Conservation (phyloP, 2,329 filamentous ascomycete genomes). For the Arthrobotrys sinensis region DNA sequence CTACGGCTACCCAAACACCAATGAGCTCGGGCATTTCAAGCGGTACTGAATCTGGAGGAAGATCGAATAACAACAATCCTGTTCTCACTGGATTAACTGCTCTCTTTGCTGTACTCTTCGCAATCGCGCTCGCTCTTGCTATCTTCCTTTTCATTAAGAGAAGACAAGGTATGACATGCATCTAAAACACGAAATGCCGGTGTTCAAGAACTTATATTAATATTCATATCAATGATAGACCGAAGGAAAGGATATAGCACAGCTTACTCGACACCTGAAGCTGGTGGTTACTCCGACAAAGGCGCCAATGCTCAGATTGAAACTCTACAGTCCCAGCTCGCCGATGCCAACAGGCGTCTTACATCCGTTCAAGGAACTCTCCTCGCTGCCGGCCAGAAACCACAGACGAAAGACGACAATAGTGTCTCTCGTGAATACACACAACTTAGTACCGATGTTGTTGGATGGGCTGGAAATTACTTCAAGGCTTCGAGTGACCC, state of each 20-base stretch:
- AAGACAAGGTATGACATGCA: conserved; percentile 35
- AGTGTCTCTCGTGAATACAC: conserved; percentile 49
- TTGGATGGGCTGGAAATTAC: conserved; percentile 58
- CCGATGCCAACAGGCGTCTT: conserved; percentile 56
- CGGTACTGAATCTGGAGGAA: neutral
- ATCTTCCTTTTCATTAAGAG: conserved; percentile 58
- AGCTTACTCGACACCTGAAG: conserved; percentile 44
- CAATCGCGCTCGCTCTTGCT: conserved; percentile 37
- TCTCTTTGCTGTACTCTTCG: conserved; percentile 50
- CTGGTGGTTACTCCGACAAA: conserved; percentile 55
- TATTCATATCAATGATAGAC: conserved; percentile 33
- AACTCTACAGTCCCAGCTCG: conserved; percentile 46
- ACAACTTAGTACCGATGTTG: conserved; percentile 52
- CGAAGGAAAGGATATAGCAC: conserved; percentile 42
- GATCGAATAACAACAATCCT: conserved; percentile 9
- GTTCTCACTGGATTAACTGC: conserved; percentile 31
- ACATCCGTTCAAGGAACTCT: conserved; percentile 58
- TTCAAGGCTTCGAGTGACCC: conserved; percentile 56
- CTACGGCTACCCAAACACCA: neutral
- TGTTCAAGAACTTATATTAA: neutral
- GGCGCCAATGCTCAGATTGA: conserved; percentile 57
- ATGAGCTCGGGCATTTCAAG: neutral
- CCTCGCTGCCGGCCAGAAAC: conserved; percentile 57
- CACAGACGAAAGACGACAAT: conserved; percentile 58
- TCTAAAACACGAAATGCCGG: neutral